Conservation (phyloP, 1,284 basidiomycete species). For the Inonotus obliquus region DNA sequence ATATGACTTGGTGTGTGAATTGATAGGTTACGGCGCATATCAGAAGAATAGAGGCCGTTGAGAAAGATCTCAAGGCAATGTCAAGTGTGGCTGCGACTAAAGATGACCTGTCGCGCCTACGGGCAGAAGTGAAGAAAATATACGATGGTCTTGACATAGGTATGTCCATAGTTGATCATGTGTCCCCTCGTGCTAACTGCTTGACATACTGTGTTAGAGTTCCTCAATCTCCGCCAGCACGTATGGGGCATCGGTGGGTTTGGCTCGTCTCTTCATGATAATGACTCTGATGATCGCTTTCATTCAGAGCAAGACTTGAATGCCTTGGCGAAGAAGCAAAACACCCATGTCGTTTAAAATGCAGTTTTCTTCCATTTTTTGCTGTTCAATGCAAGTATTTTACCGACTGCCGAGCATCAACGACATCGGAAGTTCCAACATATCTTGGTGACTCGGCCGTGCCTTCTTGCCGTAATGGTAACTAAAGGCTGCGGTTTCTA, state of each 20-base stretch:
- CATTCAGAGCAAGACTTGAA: slow-evolving; percentile 77
- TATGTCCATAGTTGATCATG: slow-evolving; percentile 29
- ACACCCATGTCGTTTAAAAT: slow-evolving; percentile 46
- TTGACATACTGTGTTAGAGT: slow-evolving; percentile 42
- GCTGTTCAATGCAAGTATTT: not conserved
- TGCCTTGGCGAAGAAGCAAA: slow-evolving; percentile 62
- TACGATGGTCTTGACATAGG: slow-evolving; percentile 78
- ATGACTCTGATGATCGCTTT: slow-evolving; percentile 17
- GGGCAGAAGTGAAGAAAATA: slow-evolving; percentile 81
- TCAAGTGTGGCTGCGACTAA: slow-evolving; percentile 64
- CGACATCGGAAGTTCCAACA: not conserved
- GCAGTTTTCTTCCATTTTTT: not conserved
- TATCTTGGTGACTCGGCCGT: not conserved
- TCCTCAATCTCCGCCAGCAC: slow-evolving; percentile 70
- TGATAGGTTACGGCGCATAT: slow-evolving; percentile 79
- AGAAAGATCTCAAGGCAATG: slow-evolving; percentile 81
- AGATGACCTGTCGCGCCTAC: slow-evolving; percentile 71
- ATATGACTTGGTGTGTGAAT: not conserved
- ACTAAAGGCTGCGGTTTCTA: not conserved
- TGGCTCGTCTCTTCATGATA: not conserved
- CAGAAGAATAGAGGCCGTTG: slow-evolving; percentile 79
- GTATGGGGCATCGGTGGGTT: slow-evolving; percentile 82
- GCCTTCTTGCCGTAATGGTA: not conserved
- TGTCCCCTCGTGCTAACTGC: not conserved
- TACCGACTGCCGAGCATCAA: not conserved